Conservation (phyloP, 345 rosid species). For the Lumnitzera littorea region DNA sequence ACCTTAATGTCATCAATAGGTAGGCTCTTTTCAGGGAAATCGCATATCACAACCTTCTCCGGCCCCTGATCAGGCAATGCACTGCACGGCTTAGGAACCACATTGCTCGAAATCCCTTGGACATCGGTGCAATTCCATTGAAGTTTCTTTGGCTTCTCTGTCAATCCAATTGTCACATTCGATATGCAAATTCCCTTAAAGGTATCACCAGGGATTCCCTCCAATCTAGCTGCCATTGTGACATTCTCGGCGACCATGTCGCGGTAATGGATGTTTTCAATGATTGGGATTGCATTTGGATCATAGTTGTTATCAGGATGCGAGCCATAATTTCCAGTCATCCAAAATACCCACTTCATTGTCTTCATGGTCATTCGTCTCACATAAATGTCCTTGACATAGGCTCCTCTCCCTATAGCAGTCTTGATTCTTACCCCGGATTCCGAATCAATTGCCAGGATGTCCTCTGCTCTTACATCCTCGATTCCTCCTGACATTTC, state of each 20-base stretch:
- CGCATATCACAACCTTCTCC: constrained; percentile 27
- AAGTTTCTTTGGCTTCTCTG: constrained; percentile 36
- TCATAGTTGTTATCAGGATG: constrained; percentile 68
- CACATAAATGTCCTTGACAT: constrained; percentile 64
- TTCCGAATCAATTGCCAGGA: constrained; percentile 59
- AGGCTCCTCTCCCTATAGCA: constrained; percentile 72
- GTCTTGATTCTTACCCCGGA: constrained; percentile 80
- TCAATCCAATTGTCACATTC: constrained; percentile 52
- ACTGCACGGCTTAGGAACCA: constrained; percentile 54
- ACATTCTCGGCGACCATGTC: constrained; percentile 76
- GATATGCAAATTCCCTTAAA: constrained; percentile 77
- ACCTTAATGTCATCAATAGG: constrained; percentile 40
- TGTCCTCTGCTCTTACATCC: constrained; percentile 75
- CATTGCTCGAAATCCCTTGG: constrained; percentile 47
- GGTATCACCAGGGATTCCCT: constrained; percentile 49
- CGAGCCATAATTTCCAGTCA: constrained; percentile 74
- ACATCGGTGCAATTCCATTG: constrained; percentile 82
- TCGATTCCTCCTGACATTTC: constrained; percentile 91
- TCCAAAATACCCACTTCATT: constrained; percentile 86
- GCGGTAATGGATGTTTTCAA: constrained; percentile 52
- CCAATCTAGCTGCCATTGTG: constrained; percentile 51
- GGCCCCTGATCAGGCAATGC: constrained; percentile 38
- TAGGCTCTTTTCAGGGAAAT: constrained; percentile 50
- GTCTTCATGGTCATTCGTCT: constrained; percentile 59
- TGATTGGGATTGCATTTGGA: constrained; percentile 58